Evolutionary conservation across 495 filamentous ascomycete genomes (phyloP).

Genomic region (Aspergillus carlsbadensis): DNA sequence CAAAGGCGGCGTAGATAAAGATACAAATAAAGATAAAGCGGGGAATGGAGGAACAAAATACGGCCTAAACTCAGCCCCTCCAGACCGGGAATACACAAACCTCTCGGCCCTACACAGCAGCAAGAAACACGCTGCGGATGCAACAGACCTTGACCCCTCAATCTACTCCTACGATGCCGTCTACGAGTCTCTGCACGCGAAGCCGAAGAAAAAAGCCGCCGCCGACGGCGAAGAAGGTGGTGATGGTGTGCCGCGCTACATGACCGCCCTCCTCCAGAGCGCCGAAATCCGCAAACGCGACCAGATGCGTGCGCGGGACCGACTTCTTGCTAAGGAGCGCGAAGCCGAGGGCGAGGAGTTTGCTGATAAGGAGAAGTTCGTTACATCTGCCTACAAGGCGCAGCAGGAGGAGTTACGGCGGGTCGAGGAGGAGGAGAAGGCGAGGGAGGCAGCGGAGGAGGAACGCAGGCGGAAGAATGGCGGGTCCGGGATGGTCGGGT

Average conservation of each 20-base stretch:
- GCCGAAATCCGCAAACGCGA: slow-evolving; percentile 89
- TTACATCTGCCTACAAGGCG: slow-evolving; percentile 90
- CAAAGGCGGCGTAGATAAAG: slow-evolving; percentile 7
- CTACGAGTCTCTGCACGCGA: slow-evolving; percentile 52
- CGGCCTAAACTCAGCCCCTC: slow-evolving; percentile 7
- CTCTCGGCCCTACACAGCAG: slow-evolving; percentile 51
- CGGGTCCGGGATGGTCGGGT: slow-evolving; percentile 75
- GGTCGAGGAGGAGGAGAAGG: slow-evolving; percentile 78
- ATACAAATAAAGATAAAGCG: not conserved
- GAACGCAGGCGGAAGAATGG: slow-evolving; percentile 59
- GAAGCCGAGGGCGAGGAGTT: slow-evolving; percentile 94
- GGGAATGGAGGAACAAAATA: not conserved
- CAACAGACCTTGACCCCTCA: slow-evolving; percentile 48
- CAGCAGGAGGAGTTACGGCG: slow-evolving; percentile 83
- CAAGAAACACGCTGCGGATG: slow-evolving; percentile 45
- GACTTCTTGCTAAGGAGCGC: slow-evolving; percentile 79
- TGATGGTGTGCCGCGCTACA: slow-evolving; percentile 68
- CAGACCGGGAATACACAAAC: slow-evolving; percentile 40
- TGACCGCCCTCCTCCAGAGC: slow-evolving; percentile 73
- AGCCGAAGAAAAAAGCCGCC: slow-evolving; percentile 29
- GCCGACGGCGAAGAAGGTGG: slow-evolving; percentile 13
- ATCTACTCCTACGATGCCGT: slow-evolving; percentile 59
- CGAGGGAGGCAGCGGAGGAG: slow-evolving; percentile 65
- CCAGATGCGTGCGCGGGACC: slow-evolving; percentile 82
- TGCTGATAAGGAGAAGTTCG: slow-evolving; percentile 93